These are phyloP conservation scores for Colletotrichum acutatum DNA, from an alignment of 2,329 filamentous ascomycete species.

Conservation along the genomic window DNA sequence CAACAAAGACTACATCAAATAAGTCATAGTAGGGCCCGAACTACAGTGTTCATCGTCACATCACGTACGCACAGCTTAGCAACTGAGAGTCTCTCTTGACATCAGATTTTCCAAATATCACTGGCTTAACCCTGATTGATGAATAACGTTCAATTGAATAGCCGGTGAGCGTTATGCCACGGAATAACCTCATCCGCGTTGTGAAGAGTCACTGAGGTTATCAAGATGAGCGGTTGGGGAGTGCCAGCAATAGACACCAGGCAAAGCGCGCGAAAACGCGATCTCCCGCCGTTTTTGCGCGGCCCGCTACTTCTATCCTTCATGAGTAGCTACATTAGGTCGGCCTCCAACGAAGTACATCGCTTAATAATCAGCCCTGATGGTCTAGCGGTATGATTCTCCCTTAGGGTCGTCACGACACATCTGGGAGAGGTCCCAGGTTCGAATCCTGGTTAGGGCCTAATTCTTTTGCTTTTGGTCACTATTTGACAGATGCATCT, in stretches of 20 bases:
- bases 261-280: too few species aligned
- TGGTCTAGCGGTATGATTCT: slow-evolving; percentile 35
- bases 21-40: neutral
- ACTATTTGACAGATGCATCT: too few species aligned
- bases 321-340: rapidly evolving
- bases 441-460: slow-evolving; percentile 31
- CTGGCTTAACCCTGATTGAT: too few species aligned
- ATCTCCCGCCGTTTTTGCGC: too few species aligned
- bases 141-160: too few species aligned
- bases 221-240: too few species aligned
- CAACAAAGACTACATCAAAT: slow-evolving; percentile 25
- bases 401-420: slow-evolving; percentile 16
- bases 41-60: neutral
- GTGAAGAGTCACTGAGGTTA: too few species aligned
- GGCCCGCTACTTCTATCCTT: too few species aligned
- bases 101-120: too few species aligned
- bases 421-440: slow-evolving; percentile 25
- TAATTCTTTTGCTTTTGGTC: neutral
- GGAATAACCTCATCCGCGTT: too few species aligned
- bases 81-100: neutral
- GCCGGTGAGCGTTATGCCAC: too few species aligned
- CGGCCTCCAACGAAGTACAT: neutral
- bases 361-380: slow-evolving; percentile 15
- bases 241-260: too few species aligned
- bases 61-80: neutral